A percentile compares a stretch with the other conserved stretches of the same genome.
Evolutionary conservation across 2,329 filamentous ascomycete genomes (phyloP).

Genomic region (Dactylellina drechsleri): DNA sequence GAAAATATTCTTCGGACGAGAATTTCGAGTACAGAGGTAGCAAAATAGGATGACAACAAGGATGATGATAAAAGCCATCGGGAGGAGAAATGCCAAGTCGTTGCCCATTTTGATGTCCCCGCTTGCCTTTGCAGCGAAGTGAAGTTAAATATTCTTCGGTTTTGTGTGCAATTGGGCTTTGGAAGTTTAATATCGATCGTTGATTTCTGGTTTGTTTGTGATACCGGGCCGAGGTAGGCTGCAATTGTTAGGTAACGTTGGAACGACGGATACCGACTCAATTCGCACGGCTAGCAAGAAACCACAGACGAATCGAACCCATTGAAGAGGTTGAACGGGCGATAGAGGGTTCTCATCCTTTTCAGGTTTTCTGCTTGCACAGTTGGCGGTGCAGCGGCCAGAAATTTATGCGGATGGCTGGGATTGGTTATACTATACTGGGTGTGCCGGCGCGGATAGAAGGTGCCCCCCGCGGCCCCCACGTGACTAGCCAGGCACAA

Average conservation of each 20-base stretch:
- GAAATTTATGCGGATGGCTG: constrained; percentile 28
- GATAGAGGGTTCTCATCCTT: constrained; percentile 1
- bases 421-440: neutral
- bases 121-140: neutral
- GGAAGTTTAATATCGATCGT: neutral
- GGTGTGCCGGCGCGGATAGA: no score
- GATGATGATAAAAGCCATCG: constrained; percentile 45
- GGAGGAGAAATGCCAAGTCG: constrained; percentile 40
- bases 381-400: constrained; percentile 11
- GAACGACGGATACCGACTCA: neutral
- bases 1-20: constrained; percentile 39
- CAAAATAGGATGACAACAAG: constrained; percentile 45
- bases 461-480: no score
- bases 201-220: neutral
- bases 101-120: constrained; percentile 24
- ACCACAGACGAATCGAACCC: neutral
- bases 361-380: constrained; percentile 4
- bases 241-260: neutral
- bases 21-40: constrained; percentile 50
- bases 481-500: no score
- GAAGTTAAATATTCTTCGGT: no score
- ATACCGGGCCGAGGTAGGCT: neutral
- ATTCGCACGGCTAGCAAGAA: neutral
- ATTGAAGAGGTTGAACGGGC: constrained; percentile 5
- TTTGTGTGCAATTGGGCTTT: no score